Percentiles rank a stretch among this genome's conserved stretches.
Evolutionary conservation across 768 basidiomycete genomes (phyloP).

Genomic region (Tulasnella calospora): DNA sequence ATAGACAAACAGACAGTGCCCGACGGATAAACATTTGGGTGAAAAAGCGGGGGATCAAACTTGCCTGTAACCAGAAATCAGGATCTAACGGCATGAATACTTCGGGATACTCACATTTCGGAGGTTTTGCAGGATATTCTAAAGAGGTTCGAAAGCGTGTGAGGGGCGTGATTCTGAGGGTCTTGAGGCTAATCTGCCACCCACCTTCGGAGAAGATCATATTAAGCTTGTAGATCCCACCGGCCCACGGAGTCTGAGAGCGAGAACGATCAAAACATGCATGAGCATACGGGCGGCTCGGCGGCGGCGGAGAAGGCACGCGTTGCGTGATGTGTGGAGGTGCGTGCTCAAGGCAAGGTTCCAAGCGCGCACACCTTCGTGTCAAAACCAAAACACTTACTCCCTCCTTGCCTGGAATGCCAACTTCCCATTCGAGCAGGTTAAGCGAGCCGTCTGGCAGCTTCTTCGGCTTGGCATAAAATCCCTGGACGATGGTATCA

Average conservation of each 20-base stretch:
- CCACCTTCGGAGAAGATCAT: conserved; percentile 97
- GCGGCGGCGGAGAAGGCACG: conserved; percentile 5
- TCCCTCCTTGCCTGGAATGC: conserved; percentile 86
- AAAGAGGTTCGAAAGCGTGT: conserved; percentile 26
- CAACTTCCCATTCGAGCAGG: conserved; percentile 97
- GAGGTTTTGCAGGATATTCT: conserved; percentile 95
- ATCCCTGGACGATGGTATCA: conserved; percentile 57
- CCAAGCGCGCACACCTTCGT: not conserved
- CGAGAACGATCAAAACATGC: not conserved
- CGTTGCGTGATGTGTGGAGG: not conserved
- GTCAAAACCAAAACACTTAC: conserved; percentile 49
- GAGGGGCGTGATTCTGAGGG: not conserved
- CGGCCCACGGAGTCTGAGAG: conserved; percentile 89
- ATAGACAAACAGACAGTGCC: conserved; percentile 98
- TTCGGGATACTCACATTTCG: conserved; percentile 65
- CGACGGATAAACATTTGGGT: conserved; percentile 98
- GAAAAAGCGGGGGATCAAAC: conserved; percentile 92
- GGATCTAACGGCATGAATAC: conserved; percentile 11
- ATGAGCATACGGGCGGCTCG: not conserved
- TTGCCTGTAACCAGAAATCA: conserved; percentile 57
- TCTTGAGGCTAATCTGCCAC: conserved; percentile 27
- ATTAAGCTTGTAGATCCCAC: conserved; percentile 85
- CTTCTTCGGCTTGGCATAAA: conserved; percentile 92
- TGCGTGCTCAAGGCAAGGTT: not conserved
- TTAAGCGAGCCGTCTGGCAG: conserved; percentile 90